Percentiles rank a stretch among this genome's conserved stretches.
These are phyloP conservation scores for baker's yeast (Saccharomyces cerevisiae) DNA, from an alignment of 805 yeast genomes.

Conservation along the genomic window DNA sequence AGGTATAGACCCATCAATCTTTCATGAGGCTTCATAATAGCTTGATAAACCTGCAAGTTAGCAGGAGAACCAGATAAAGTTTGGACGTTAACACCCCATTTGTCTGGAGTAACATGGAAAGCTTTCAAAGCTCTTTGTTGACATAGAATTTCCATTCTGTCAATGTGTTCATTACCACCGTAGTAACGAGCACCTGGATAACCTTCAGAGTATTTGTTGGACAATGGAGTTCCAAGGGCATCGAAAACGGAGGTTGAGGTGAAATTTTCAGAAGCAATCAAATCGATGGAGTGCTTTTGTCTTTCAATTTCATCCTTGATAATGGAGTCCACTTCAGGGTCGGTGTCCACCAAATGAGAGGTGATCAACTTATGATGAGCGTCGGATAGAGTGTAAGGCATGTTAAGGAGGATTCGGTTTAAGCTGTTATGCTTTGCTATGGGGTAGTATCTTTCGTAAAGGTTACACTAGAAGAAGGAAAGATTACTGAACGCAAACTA, in stretches of 20 bases:
- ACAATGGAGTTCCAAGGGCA: constrained; percentile 94
- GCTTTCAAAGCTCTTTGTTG: constrained; percentile 92
- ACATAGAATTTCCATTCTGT: constrained; percentile 85
- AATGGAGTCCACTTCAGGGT: constrained; percentile 71
- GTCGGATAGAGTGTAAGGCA: constrained; percentile 32
- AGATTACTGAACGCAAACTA: not conserved
- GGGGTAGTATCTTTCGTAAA: not conserved
- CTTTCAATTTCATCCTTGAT: constrained; percentile 76
- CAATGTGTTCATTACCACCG: constrained; percentile 97
- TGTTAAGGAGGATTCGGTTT: not conserved
- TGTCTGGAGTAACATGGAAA: constrained; percentile 64
- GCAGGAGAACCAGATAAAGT: constrained; percentile 97
- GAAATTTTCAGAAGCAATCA: constrained; percentile 95
- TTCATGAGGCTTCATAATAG: constrained; percentile 89
- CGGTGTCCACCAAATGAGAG: constrained; percentile 49
- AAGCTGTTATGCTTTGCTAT: not conserved
- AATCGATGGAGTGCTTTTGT: constrained; percentile 87
- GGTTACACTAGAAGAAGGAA: not conserved
- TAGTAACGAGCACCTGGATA: constrained; percentile 98
- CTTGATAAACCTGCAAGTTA: constrained; percentile 91
- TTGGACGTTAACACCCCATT: constrained; percentile 98
- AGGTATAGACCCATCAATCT: constrained; percentile 96
- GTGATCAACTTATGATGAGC: constrained; percentile 60
- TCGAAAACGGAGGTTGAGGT: constrained; percentile 95
- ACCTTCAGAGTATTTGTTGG: constrained; percentile 97